Base-by-base conservation (phyloP, 1,139 yeast species). In the Candida sp. region DNA sequence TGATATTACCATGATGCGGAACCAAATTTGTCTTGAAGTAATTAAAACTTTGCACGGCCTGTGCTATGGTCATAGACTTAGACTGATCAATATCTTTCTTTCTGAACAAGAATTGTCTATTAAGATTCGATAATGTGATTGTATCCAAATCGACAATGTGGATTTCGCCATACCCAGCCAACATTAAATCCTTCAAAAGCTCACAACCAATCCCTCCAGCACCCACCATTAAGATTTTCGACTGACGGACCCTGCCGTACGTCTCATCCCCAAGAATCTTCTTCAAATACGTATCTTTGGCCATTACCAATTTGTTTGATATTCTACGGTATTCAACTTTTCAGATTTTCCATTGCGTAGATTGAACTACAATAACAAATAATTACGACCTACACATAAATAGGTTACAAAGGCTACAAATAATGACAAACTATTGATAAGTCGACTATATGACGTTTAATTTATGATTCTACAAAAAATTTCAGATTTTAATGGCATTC, bases 181-280 rank as follows among this genome's bases (percentile, higher is more conserved):
- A 67, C 5, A 90, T 82, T 42, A 95, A 71, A 58, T 95, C 88
- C 60, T 95, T 95, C 47, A 95, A 71, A 35, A 95, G 70, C 63
- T 95, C 99, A 63, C 98, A 95, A 4, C 99, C 99, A 51, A 95
- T 91, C n/a, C 99, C 99, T 25, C 99, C 99, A 1, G 99, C 97
- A 4, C 99, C 99, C 0, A 95, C 97, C 70, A 95, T 73, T 39
- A 95, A 70, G 21, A 93, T 90, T 48, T 76, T 82, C n/a, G 86
- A 57, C 40, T 49, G 44, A 27, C 69, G 65, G 21, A 80, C 51
- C 34, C 63, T 50, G 0, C 48, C 41, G 46, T 60, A 64, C 12
- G 66, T 52, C 6, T 63, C 68, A 0, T 57, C 60, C 2, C 84
- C 84, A 38, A 79, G 67, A 7, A 79, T 66, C 45, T 64, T 64